Evolutionary conservation across 1,284 basidiomycete species (phyloP).

Genomic region (Hypsizygus ulmarius): DNA sequence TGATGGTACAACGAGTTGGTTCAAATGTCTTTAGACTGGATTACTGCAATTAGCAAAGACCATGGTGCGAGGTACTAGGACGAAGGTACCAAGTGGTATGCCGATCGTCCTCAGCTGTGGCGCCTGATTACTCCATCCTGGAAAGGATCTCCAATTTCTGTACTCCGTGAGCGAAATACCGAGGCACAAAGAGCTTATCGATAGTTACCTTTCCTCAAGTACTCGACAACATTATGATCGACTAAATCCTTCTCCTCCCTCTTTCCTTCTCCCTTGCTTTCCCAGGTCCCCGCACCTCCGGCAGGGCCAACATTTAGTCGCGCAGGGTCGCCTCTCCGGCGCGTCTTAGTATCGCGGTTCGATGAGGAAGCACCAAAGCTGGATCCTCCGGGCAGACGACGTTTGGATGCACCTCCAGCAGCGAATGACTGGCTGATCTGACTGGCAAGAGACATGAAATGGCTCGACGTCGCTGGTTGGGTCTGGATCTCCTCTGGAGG

Average conservation of each 20-base stretch:
- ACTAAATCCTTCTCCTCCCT: slow-evolving; percentile 42
- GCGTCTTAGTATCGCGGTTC: slow-evolving; percentile 37
- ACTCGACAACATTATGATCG: slow-evolving; percentile 39
- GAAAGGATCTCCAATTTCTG: slow-evolving; percentile 47
- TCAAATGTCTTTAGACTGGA: no score
- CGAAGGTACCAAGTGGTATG: no score
- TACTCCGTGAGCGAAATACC: slow-evolving; percentile 4
- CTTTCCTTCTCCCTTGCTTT: slow-evolving; percentile 30
- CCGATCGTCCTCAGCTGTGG: no score
- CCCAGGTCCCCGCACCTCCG: slow-evolving; percentile 19
- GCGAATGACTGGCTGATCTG: slow-evolving; percentile 32
- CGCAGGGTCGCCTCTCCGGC: slow-evolving; percentile 36
- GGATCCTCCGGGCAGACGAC: slow-evolving; percentile 34
- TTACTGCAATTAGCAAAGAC: no score
- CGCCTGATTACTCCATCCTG: slow-evolving; percentile 24
- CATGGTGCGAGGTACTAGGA: no score
- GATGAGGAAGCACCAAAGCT: slow-evolving; percentile 32
- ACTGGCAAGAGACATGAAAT: slow-evolving; percentile 28
- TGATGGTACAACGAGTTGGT: no score
- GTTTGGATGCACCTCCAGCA: slow-evolving; percentile 31
- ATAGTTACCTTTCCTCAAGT: slow-evolving; percentile 38
- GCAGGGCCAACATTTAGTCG: slow-evolving; percentile 21
- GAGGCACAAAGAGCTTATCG: background rate
- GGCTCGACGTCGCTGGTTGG: slow-evolving; percentile 18
- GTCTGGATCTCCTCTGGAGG: slow-evolving; percentile 35